A percentile compares a stretch with the other conserved stretches of the same genome.
phyloP scores from a whole-genome alignment of 2,329 filamentous ascomycete species.

The Corinectria fuckeliana region DNA sequence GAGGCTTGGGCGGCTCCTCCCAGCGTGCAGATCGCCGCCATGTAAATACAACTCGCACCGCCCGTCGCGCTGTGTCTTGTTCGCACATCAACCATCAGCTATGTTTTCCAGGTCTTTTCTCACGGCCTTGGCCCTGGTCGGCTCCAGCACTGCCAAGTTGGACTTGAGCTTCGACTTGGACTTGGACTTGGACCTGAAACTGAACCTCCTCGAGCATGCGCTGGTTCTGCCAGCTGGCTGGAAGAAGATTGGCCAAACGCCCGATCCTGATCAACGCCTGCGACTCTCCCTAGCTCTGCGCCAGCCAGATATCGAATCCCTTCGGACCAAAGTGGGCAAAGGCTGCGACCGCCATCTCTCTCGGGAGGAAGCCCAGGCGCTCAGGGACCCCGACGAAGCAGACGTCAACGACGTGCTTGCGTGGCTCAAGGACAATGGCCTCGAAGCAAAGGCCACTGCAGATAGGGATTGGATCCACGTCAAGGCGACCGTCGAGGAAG shows the following conservation, averaged over 20 bases:
- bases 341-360: constrained; percentile 41
- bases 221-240: constrained; percentile 41
- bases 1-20: background rate
- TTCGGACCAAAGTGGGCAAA: constrained; percentile 34
- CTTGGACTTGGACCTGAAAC: too few species aligned
- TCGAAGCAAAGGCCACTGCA: constrained; percentile 40
- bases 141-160: constrained; percentile 32
- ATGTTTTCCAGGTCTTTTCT: constrained; percentile 26
- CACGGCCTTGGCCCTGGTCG: constrained; percentile 31
- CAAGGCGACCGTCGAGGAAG: constrained; percentile 47
- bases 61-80: background rate
- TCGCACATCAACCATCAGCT: background rate
- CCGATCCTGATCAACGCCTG: constrained; percentile 34
- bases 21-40: background rate
- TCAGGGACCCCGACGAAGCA: constrained; percentile 44
- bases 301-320: constrained; percentile 39
- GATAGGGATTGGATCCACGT: constrained; percentile 53
- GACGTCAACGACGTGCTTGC: constrained; percentile 46
- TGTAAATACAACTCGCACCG: background rate
- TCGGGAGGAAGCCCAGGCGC: constrained; percentile 43
- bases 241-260: constrained; percentile 31
- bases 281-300: constrained; percentile 43
- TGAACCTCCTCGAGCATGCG: constrained; percentile 40
- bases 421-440: constrained; percentile 51
- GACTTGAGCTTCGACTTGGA: too few species aligned